Percentiles rank a stretch among this genome's conserved stretches.
These are phyloP conservation scores for Backusella morwellensis DNA, from an alignment of 192 early-diverging fungal genomes.

Conservation along the genomic window DNA sequence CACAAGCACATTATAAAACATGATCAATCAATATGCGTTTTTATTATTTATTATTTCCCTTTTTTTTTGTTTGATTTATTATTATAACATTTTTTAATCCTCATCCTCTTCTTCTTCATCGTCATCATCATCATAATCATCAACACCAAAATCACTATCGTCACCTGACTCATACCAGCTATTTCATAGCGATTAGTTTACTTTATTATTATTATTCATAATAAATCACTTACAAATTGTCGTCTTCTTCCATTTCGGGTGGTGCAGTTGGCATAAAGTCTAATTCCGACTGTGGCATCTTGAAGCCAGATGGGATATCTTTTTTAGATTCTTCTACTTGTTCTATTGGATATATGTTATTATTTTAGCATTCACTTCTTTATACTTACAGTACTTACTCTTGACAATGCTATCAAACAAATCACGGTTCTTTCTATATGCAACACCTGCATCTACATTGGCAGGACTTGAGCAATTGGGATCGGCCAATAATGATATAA, in stretches of 20 bases:
- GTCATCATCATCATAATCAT: slow-evolving; percentile 38
- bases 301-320: slow-evolving; percentile 46
- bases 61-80: not conserved
- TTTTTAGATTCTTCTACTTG: slow-evolving; percentile 49
- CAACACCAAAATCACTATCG: slow-evolving; percentile 40
- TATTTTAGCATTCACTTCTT: too few relatives aligned
- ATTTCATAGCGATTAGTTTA: not conserved
- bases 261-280: slow-evolving; percentile 39
- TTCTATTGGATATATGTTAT: not conserved
- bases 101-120: slow-evolving; percentile 38
- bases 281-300: slow-evolving; percentile 43
- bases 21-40: not conserved
- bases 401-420: slow-evolving; percentile 37
- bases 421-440: slow-evolving; percentile 41
- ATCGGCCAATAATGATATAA: slow-evolving; percentile 45
- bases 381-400: slow-evolving; percentile 6
- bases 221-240: slow-evolving; percentile 36
- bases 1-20: not conserved
- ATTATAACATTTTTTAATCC: not conserved
- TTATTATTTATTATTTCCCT: not conserved
- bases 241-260: slow-evolving; percentile 39
- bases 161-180: slow-evolving; percentile 41
- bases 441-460: slow-evolving; percentile 54
- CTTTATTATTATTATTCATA: not conserved
- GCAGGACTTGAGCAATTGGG: slow-evolving; percentile 53